Percentiles rank a stretch among this genome's conserved stretches.
Conservation (phyloP, 208 protist species). For the Paratrypanosoma confusum region DNA sequence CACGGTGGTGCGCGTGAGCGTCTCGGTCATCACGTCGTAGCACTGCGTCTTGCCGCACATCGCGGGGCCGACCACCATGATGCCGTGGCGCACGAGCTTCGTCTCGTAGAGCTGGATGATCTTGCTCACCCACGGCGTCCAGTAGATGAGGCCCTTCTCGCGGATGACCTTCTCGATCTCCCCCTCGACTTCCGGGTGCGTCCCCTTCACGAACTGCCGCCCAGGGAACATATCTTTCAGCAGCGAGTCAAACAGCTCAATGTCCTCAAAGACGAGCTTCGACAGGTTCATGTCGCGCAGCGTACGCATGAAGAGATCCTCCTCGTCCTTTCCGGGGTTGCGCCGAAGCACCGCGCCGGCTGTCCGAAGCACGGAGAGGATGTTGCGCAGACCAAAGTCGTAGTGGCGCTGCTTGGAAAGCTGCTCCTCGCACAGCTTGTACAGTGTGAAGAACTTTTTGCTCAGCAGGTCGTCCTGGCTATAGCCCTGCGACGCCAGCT, state of each 20-base stretch:
- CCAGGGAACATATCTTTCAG: constrained; percentile 91
- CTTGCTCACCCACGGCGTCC: constrained; percentile 85
- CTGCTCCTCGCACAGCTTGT: constrained; percentile 96
- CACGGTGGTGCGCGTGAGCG: constrained; percentile 72
- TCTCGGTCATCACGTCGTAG: constrained; percentile 87
- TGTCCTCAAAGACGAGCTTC: constrained; percentile 96
- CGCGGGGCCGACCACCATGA: constrained; percentile 91
- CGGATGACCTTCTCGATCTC: constrained; percentile 80
- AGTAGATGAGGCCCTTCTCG: constrained; percentile 78
- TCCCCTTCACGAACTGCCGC: constrained; percentile 85
- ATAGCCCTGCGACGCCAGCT: constrained; percentile 89
- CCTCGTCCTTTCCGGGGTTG: constrained; percentile 86
- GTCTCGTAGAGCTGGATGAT: constrained; percentile 94
- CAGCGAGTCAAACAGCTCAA: constrained; percentile 95
- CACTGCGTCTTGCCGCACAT: constrained; percentile 92
- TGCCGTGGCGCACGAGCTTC: constrained; percentile 91
- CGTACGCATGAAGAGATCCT: constrained; percentile 93
- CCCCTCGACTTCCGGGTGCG: constrained; percentile 85
- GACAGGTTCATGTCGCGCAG: constrained; percentile 97
- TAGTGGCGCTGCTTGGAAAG: constrained; percentile 98
- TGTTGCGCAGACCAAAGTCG: constrained; percentile 97
- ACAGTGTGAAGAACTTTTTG: constrained; percentile 93
- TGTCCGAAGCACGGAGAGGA: constrained; percentile 96
- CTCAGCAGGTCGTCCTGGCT: constrained; percentile 87
- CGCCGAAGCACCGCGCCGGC: constrained; percentile 84